Evolutionary conservation across 306 rosid species (phyloP).

Genomic region (Cucumis hystrix): DNA sequence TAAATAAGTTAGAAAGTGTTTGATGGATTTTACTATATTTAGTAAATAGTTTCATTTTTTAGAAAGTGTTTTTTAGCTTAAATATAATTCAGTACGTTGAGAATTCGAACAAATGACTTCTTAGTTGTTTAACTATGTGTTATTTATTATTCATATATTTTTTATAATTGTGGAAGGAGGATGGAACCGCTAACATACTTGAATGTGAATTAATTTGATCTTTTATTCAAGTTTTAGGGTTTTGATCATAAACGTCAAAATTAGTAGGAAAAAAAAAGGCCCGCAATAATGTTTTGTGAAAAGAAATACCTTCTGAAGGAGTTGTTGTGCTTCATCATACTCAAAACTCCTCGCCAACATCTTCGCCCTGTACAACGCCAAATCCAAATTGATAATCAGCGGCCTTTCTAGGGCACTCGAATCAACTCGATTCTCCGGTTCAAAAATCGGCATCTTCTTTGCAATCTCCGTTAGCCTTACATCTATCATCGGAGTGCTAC

Average conservation of each 20-base stretch:
- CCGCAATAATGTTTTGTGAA: not conserved
- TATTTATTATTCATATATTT: too few species aligned
- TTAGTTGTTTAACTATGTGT: too few species aligned
- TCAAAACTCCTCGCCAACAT: conserved; percentile 37
- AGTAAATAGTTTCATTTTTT: too few species aligned
- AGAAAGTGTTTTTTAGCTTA: too few species aligned
- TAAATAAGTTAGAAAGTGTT: too few species aligned
- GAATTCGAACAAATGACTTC: too few species aligned
- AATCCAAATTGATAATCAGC: conserved; percentile 69
- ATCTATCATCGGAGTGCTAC: conserved; percentile 26
- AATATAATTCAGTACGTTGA: too few species aligned
- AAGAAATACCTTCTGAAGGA: conserved; percentile 45
- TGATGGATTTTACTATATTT: too few species aligned
- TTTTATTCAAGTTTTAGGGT: not conserved
- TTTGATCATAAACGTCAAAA: not conserved
- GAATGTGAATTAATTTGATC: not conserved
- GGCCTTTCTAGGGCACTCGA: conserved; percentile 36
- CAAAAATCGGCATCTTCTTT: conserved; percentile 72
- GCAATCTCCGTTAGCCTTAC: conserved; percentile 45
- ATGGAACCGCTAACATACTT: too few species aligned
- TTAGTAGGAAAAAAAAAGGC: not conserved
- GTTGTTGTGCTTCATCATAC: conserved; percentile 46
- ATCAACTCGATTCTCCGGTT: conserved; percentile 38
- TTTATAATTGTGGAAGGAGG: too few species aligned
- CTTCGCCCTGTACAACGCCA: conserved; percentile 67